Conservation (phyloP, 2,329 filamentous ascomycete genomes). For the Gremmenia infestans region DNA sequence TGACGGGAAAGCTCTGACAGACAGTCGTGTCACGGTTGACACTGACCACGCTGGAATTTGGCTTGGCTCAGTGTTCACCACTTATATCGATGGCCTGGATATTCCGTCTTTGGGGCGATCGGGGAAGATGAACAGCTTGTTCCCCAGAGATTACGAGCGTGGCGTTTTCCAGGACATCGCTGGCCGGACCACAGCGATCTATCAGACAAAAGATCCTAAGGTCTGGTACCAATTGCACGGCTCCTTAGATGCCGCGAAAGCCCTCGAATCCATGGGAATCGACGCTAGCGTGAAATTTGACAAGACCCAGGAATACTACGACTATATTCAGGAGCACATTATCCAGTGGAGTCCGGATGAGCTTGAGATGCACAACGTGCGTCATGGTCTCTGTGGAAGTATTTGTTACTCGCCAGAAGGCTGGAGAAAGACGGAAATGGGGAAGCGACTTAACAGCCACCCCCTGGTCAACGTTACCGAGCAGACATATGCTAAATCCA, state of each 20-base stretch:
- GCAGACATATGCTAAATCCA: background rate
- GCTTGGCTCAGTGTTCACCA: background rate
- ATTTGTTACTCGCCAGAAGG: constrained; percentile 8
- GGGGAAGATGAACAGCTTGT: background rate
- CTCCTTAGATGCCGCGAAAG: constrained; percentile 62
- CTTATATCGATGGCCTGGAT: constrained; percentile 4
- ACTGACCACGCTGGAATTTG: constrained; percentile 11
- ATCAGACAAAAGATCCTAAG: constrained; percentile 56
- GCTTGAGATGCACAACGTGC: constrained; percentile 3
- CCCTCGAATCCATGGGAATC: constrained; percentile 62
- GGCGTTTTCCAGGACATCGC: background rate
- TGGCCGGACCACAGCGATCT: constrained; percentile 37
- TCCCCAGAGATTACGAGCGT: constrained; percentile 3
- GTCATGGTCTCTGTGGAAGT: constrained; percentile 5
- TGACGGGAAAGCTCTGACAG: constrained; percentile 6
- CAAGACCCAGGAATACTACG: constrained; percentile 1
- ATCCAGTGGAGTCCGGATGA: constrained; percentile 1
- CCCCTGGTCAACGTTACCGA: constrained; percentile 6
- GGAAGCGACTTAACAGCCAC: constrained; percentile 5
- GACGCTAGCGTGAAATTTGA: constrained; percentile 29
- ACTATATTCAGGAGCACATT: constrained; percentile 3
- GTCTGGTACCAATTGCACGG: constrained; percentile 70
- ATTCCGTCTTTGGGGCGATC: background rate
- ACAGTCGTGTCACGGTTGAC: constrained; percentile 3
- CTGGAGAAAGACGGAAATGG: constrained; percentile 12